Percentiles rank a stretch among this genome's conserved stretches.
phyloP scores from a whole-genome alignment of 805 yeast genomes.

The Ascoidea rubescens region DNA sequence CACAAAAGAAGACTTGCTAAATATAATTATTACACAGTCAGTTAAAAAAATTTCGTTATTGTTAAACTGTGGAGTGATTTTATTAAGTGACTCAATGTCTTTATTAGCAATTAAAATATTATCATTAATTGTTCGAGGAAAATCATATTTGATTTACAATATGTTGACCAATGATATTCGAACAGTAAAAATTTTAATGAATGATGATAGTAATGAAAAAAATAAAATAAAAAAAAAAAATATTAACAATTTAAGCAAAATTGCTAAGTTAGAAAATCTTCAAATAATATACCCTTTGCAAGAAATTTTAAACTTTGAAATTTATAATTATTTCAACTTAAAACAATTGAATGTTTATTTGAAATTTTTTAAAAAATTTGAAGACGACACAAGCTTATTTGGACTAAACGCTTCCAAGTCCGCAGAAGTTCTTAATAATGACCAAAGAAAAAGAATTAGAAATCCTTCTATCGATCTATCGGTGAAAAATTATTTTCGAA shows the following conservation, averaged over 20 bases:
- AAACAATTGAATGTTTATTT: conserved; percentile 15
- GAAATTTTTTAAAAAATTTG: conserved; percentile 1
- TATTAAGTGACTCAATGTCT: neutral
- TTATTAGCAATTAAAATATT: conserved; percentile 31
- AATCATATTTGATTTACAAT: conserved; percentile 24
- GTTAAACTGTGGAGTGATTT: neutral
- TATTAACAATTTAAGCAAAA: too few relatives aligned
- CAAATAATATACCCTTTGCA: conserved; percentile 25
- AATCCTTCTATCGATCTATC: conserved; percentile 29
- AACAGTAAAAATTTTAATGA: conserved; percentile 19
- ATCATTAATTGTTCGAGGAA: conserved; percentile 28
- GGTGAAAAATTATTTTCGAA: conserved; percentile 25
- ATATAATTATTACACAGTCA: neutral
- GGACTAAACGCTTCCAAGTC: neutral
- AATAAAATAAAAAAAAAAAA: too few relatives aligned
- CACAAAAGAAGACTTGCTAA: neutral
- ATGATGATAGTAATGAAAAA: conserved; percentile 4
- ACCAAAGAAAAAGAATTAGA: conserved; percentile 11
- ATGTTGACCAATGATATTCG: conserved; percentile 21
- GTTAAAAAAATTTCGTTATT: neutral
- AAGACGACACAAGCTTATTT: conserved; percentile 13
- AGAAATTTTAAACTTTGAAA: conserved; percentile 26
- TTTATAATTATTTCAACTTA: conserved; percentile 21
- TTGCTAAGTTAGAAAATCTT: conserved; percentile 3
- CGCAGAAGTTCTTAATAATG: conserved; percentile 16